Base-by-base conservation (phyloP, 1,139 yeast genomes). In the Debaryomycetaceae sp. region DNA sequence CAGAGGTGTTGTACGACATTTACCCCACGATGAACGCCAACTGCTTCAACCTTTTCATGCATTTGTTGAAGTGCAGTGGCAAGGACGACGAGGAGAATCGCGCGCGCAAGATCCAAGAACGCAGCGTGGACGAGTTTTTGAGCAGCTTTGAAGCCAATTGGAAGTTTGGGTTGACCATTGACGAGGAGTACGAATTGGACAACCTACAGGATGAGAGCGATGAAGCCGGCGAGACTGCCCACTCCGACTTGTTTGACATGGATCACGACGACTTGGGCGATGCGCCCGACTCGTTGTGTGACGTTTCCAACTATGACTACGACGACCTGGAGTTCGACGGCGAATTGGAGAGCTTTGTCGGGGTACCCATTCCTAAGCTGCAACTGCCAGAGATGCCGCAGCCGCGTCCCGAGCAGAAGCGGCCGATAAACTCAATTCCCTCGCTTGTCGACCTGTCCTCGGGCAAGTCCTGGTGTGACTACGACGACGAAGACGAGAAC, bases 1-100 rank as follows among this genome's bases (percentile, higher is more conserved):
- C 54, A 16, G 53, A 53, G 37, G 56, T 63, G 25, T 48, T 65
- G 31, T 65, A 58, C 40, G 72, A 65, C 40, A 61, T 65, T 22
- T 65, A 61, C 39, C 69, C 72, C 8, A 56, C 49, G 22, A 62
- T 65, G 63, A 63, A 62, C 43, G 30, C 43, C 24, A 53, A 51
- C 38, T 65, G 69, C 37, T 65, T 55, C 39, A 46, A 48, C 14
- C 44, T 58, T 14, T 60, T 65, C 38, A 54, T 53, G 52, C 46
- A 56, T 36, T 41, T 63, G 33, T 53, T 65, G 39, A 51, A 51
- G 30, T 49, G 54, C 18, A 68, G 58, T 13, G 56, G 58, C 17
- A 44, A 49, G 27, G 69, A 61, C 28, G 61, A 56, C 35, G 36
- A 47, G 22, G 39, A 39, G 15, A 49, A 49, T 30, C 61, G 50